Base-by-base conservation (phyloP, 345 rosid genomes). In the Salix arbutifolia region DNA sequence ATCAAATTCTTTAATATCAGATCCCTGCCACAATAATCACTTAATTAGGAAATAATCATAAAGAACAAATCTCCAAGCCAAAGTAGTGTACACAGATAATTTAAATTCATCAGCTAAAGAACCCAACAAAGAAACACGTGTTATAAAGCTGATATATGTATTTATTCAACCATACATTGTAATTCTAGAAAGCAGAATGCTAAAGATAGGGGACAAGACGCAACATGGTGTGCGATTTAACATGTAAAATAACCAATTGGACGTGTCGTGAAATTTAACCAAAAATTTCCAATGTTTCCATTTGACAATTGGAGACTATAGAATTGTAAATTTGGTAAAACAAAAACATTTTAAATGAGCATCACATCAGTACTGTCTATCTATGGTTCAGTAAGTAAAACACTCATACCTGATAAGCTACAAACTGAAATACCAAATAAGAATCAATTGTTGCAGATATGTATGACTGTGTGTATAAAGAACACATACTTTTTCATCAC, bases 401-500 rank as follows among this genome's bases (percentile, higher is more conserved):
- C 31, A 52, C 67, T 60, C 58, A 25, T 4, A 17, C 31, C n/a
- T 28, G 37, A 31, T n/a, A 42, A 31, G 23, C 52, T 44, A 23
- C 19, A 65, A 13, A 23, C 35, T 48, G 25, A 77, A 52, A 60
- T 48, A 35, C 16, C 52, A 35, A 14, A 19, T 16, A 26, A 19
- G 62, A 25, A n/a, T 19, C 19, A 6, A 65, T 65, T 1, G 21
- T 25, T 28, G 28, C 8, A 4, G 8, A 65, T 31, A 69, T 33
- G 65, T 16, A 65, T 19, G 37, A 12, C 12, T 70, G 19, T 19
- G 6, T 19, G 40, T 38, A 58, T 52, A 6, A 10, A 61, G 30
- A 70, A 16, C 30, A 81, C 89, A 71, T 83, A 90, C 93, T 76
- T 89, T 89, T 66, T 85, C 90, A 80, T 88, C 86, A 58, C 74